Percentiles rank a stretch among this genome's conserved stretches.
phyloP scores from a whole-genome alignment of 257 asterid species.

The Penstemon newberryi region DNA sequence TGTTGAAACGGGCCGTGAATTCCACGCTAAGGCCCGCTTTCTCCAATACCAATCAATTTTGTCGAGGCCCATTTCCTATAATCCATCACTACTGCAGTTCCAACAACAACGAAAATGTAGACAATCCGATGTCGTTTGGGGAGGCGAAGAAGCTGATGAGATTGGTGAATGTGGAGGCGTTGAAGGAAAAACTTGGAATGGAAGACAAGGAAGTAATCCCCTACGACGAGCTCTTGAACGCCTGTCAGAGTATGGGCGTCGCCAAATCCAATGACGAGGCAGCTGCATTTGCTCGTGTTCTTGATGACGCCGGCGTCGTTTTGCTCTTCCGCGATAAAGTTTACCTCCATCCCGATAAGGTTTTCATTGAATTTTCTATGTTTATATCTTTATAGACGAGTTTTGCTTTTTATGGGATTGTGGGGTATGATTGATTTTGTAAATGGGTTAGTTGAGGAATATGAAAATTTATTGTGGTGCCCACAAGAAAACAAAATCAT shows the following conservation, averaged over 20 bases:
- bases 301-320: slow-evolving; percentile 91
- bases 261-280: slow-evolving; percentile 74
- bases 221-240: slow-evolving; percentile 58
- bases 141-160: slow-evolving; percentile 93
- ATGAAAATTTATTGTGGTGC: slow-evolving; percentile 7
- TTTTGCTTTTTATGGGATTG: slow-evolving; percentile 13
- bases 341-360: slow-evolving; percentile 91
- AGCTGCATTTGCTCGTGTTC: slow-evolving; percentile 70
- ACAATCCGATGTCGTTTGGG: slow-evolving; percentile 49
- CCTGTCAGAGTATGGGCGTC: slow-evolving; percentile 69
- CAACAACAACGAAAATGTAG: slow-evolving; percentile 1
- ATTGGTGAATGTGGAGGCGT: slow-evolving; percentile 76
- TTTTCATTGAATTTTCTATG: slow-evolving; percentile 3
- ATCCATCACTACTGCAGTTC: slow-evolving; percentile 31
- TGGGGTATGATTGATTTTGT: slow-evolving; percentile 31
- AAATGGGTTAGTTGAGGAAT: slow-evolving; percentile 15
- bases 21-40: slow-evolving; percentile 9
- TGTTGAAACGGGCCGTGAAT: slow-evolving; percentile 29
- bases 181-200: slow-evolving; percentile 74
- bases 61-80: not conserved
- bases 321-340: slow-evolving; percentile 85
- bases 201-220: slow-evolving; percentile 66
- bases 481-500: not conserved
- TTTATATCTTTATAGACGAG: too few species aligned
- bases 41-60: not conserved